A percentile compares a stretch with the other conserved stretches of the same genome.
These are phyloP conservation scores for Penicillium janthinellum DNA, from an alignment of 2,329 filamentous ascomycete species.

Conservation along the genomic window DNA sequence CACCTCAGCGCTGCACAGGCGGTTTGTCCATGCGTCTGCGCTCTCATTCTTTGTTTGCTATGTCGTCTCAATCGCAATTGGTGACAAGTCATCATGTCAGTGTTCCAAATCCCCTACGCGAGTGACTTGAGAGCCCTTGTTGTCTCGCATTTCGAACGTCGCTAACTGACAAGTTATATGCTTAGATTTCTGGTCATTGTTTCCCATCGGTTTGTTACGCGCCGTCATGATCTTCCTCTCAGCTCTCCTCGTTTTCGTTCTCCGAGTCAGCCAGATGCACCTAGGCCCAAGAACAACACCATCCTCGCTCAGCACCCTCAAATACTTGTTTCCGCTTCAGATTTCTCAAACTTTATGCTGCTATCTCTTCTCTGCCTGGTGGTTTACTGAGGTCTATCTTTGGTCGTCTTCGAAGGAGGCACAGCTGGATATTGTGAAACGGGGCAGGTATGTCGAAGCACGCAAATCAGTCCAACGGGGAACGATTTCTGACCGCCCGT, in stretches of 20 bases:
- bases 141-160: not conserved
- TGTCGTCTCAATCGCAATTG: slow-evolving; percentile 68
- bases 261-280: slow-evolving; percentile 83
- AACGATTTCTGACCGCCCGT: slow-evolving; percentile 12
- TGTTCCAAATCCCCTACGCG: slow-evolving; percentile 19
- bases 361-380: slow-evolving; percentile 75
- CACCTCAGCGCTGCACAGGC: slow-evolving; percentile 81
- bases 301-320: slow-evolving; percentile 67
- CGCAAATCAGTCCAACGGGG: not conserved
- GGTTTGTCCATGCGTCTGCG: slow-evolving; percentile 77
- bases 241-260: slow-evolving; percentile 74
- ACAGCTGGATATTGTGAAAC: slow-evolving; percentile 73
- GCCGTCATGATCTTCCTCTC: slow-evolving; percentile 74
- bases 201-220: slow-evolving; percentile 76
- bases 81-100: slow-evolving; percentile 70
- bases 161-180: not conserved
- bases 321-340: slow-evolving; percentile 58
- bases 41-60: slow-evolving; percentile 73
- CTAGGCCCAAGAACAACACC: slow-evolving; percentile 70
- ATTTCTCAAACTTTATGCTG: slow-evolving; percentile 72
- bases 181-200: slow-evolving; percentile 80
- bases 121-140: not conserved
- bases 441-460: slow-evolving; percentile 59
- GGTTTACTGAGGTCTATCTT: slow-evolving; percentile 80
- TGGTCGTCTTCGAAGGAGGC: slow-evolving; percentile 64